Evolutionary conservation across 2,329 filamentous ascomycete species (phyloP).

Genomic region (Colletotrichum theobromicola): DNA sequence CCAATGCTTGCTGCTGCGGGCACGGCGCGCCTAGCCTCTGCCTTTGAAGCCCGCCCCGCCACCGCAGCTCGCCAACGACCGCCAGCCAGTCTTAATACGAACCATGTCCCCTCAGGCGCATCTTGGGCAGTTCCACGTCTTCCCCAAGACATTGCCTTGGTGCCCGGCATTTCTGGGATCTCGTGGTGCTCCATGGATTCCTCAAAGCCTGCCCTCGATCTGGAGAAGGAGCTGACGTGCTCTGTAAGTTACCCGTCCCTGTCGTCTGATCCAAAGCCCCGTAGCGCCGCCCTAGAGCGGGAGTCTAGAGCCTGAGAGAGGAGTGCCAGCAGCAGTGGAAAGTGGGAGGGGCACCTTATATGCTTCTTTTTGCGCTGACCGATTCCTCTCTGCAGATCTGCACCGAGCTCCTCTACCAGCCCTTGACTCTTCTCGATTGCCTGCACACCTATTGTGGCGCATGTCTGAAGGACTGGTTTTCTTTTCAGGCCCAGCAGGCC

Average conservation of each 20-base stretch:
- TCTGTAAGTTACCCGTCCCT: slow-evolving; percentile 68
- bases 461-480: slow-evolving; percentile 96
- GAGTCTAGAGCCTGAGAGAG: neutral
- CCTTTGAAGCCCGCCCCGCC: slow-evolving; percentile 17
- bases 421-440: slow-evolving; percentile 89
- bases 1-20: neutral
- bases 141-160: slow-evolving; percentile 1
- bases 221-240: slow-evolving; percentile 94
- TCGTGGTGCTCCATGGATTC: slow-evolving; percentile 47
- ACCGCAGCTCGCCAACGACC: neutral
- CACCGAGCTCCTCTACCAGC: slow-evolving; percentile 91
- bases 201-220: slow-evolving; percentile 63
- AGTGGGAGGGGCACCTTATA: neutral
- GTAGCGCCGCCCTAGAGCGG: slow-evolving; percentile 10
- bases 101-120: slow-evolving; percentile 12
- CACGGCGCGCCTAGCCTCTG: slow-evolving; percentile 9
- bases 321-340: neutral
- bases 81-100: slow-evolving; percentile 13
- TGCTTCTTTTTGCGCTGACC: neutral
- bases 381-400: slow-evolving; percentile 72
- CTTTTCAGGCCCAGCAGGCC: slow-evolving; percentile 72
- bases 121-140: neutral
- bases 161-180: slow-evolving; percentile 15
- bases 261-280: slow-evolving; percentile 18
- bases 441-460: slow-evolving; percentile 96